Base-by-base conservation (phyloP, 2,329 filamentous ascomycete genomes). In the Trichoderma guizhouense region DNA sequence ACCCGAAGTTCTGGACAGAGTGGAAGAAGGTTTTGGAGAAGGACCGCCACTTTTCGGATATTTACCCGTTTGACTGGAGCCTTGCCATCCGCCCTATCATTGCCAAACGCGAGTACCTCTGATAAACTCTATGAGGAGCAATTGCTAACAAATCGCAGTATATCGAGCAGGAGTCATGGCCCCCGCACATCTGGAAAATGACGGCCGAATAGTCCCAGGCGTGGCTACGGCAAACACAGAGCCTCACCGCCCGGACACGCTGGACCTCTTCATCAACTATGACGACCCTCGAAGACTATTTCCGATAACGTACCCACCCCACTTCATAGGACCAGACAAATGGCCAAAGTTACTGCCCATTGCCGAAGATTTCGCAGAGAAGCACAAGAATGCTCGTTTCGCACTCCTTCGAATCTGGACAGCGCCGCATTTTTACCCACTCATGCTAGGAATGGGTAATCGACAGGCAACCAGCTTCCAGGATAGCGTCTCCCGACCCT, bases 181-280 rank as follows among this genome's bases (percentile, higher is more conserved):
- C 4, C 77, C 77, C 8, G 74, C 74, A 0, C 75, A 77, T 6
- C 28, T 73, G 3, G 72, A 79, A 34, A 73, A 74, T 15, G 72
- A 77, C 21, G 32, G 69, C 0, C 26, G 74, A 36, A 58, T 77
- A 12, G 68, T 77, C 26, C 12, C 69, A 0, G 77, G 77, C 18
- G 73, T 77, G 7, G 76, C 67, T 34, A 74, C 74, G 2, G 76
- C 75, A 7, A 74, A 72, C 47, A 74, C 61, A 0, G 78, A 79
- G 57, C 73, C 76, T 34, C 77, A 79, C 7, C 77, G 78, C 9
- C 77, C 78, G 1, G 71, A 65, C 14, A 74, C 74, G 47, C 65
- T 76, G 7, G 77, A 79, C 11, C 58, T 79, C 5, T 79, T 79
- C 61, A 77, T 79, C 71, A 75, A 69, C 65, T 79, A 79, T 30